These are phyloP conservation scores for Wallacemonas rigidus DNA, from an alignment of 208 protist species.

Conservation along the genomic window DNA sequence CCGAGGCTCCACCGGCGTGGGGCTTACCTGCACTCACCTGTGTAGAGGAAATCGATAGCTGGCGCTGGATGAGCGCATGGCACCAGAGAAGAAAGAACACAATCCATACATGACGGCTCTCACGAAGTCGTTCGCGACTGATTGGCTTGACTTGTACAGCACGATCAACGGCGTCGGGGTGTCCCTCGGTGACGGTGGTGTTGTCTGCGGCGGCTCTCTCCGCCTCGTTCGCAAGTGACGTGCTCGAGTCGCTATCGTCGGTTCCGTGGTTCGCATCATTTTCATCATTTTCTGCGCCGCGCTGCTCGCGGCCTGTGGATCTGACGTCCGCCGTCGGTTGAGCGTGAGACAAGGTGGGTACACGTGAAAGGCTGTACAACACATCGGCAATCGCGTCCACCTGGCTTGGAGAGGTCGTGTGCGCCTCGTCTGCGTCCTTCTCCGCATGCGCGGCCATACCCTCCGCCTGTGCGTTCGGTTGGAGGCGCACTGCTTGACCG, in stretches of 20 bases:
- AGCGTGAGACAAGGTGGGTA: not conserved
- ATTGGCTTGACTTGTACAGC: constrained; percentile 14
- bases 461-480: too few species aligned
- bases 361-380: not conserved
- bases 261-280: not conserved
- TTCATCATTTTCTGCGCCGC: not conserved
- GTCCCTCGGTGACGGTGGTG: not conserved
- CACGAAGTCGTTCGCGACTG: constrained; percentile 27
- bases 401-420: not conserved
- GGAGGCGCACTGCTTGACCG: too few species aligned
- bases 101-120: constrained; percentile 39
- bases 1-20: not conserved
- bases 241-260: too few species aligned
- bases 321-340: not conserved
- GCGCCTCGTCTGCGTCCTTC: not conserved
- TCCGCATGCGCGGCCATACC: not conserved
- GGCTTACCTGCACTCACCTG: not conserved
- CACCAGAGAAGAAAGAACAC: constrained; percentile 52
- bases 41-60: not conserved
- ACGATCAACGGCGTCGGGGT: constrained; percentile 15
- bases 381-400: constrained; percentile 5
- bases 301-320: too few species aligned
- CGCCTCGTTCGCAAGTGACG: not conserved
- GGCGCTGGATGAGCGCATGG: constrained; percentile 18
- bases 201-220: not conserved